Base-by-base conservation (phyloP, 768 basidiomycete genomes). In the Russula ochroleuca region DNA sequence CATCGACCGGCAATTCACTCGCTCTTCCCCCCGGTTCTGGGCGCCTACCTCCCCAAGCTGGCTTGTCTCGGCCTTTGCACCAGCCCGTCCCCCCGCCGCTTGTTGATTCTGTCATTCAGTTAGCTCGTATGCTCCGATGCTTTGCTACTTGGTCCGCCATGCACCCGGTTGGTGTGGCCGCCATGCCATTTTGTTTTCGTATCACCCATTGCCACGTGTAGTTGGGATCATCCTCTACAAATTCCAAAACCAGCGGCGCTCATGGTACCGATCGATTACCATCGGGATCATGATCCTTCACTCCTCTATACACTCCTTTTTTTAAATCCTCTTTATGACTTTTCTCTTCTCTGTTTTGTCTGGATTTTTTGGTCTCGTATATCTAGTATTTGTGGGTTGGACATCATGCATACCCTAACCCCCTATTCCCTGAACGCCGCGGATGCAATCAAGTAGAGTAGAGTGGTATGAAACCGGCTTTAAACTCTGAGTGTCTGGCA, bases 161-260 rank as follows among this genome's bases (percentile, higher is more conserved):
- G 15, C 48, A 21, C 61, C 31, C 25, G 61, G 25, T 33, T 14
- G 5, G 54, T 47, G 62, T 52, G 57, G 56, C 41, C 45, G 37
- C 47, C 41, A 43, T 19, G 43, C 43, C n/a, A n/a, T 45, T n/a
- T 45, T 21, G n/a, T 43, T 31, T 14, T 62, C 47, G 54, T 38
- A 49, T 56, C 56, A 45, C 14, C 28, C 45, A 48, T 40, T 21
- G 25, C 53, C 61, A 41, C 40, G 61, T 62, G 37, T 38, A 51
- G 59, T 54, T 62, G 61, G n/a, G 48, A 52, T 52, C 43, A 25
- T 31, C 35, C 15, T 28, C 33, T 52, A 43, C 62, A 57, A n/a
- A 19, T 45, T 53, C 41, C 62, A 57, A 63, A 57, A 57, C 35
- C 56, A 45, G 56, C n/a, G 49, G 49, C 56, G 54, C 61, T 31